Evolutionary conservation across 2,329 filamentous ascomycete genomes (phyloP).

Genomic region (Coniochaeta pulveracea): DNA sequence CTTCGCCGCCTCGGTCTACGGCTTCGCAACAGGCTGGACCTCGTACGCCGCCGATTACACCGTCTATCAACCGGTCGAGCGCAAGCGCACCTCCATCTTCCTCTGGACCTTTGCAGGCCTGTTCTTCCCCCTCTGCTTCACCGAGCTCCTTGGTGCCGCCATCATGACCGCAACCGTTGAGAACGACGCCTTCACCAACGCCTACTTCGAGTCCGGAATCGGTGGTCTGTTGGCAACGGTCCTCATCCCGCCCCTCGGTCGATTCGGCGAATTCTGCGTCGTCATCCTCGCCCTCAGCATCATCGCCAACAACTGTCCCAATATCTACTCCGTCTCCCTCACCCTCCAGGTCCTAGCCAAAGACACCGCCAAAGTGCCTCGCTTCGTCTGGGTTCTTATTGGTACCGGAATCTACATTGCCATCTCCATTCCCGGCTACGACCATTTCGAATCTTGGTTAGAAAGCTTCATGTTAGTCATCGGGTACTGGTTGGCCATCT

Average conservation of each 20-base stretch:
- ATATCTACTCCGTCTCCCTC: constrained; percentile 60
- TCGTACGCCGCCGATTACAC: constrained; percentile 69
- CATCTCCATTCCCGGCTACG: constrained; percentile 17
- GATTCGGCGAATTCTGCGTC: constrained; percentile 56
- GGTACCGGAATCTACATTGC: constrained; percentile 9
- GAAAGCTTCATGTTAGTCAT: constrained; percentile 28
- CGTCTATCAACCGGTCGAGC: constrained; percentile 59
- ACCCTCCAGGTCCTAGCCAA: constrained; percentile 54
- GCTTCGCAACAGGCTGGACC: constrained; percentile 64
- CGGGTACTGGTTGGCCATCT: constrained; percentile 67
- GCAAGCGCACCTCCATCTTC: constrained; percentile 53
- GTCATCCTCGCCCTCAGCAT: constrained; percentile 55
- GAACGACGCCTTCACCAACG: constrained; percentile 39
- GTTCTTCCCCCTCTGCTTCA: constrained; percentile 61
- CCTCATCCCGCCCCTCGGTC: constrained; percentile 49
- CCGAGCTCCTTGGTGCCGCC: constrained; percentile 61
- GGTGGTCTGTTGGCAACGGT: constrained; percentile 53
- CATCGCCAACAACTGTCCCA: constrained; percentile 60
- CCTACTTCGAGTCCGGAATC: constrained; percentile 8
- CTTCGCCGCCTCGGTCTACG: constrained; percentile 55
- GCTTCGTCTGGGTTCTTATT: constrained; percentile 30
- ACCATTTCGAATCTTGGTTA: constrained; percentile 18
- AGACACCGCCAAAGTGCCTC: constrained; percentile 48
- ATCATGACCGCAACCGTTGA: constrained; percentile 51
- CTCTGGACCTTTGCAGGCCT: constrained; percentile 58